Evolutionary conservation across 371 early-diverging fungal genomes (phyloP), one percentile per base, ranked within the genome.

Genomic region (Syncephalastrum monosporum): DNA sequence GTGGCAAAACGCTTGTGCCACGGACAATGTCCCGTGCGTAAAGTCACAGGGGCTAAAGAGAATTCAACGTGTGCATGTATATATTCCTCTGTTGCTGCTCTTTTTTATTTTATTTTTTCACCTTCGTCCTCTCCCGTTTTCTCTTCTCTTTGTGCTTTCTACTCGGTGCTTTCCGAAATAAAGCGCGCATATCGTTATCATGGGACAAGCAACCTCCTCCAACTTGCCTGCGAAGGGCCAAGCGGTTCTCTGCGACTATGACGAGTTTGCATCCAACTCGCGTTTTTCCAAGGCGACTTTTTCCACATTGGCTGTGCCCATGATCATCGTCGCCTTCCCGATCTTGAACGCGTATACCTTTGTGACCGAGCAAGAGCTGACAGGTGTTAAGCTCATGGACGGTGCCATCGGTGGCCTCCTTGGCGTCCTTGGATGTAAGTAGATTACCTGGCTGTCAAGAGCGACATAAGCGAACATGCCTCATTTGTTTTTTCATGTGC

Each of bases 301-400:
- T 15, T 75, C 78, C 3, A 69, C 78, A 8, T 52, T 75, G 23
- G 67, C 76, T 38, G 69, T 75, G n/a, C 79, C 79, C 8, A 66
- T 79, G 50, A 64, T 74, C 3, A 68, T 79, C 38, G 61, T 79
- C n/a, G 79, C 79, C 7, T 75, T 74, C 59, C 79, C 79, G 4
- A 49, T 75, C 1, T 41, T 76, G 19, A 75, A 74, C 54, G 76
- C 79, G 1, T 79, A 74, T 43, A 65, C 67, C 10, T 75, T 75
- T 53, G 60, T 68, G 19, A 70, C 68, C 15, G 69, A 70, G 27
- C 49, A 60, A 10, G 74, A 75, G 55, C 53, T 75, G 10, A 79
- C 79, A 8, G 76, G 79, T 0, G 47, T 65, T 42, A 68, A 71
- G 16, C 43, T 75, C 6, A 63, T 75, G 55, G 76, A 72, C 52